Base-by-base conservation (phyloP, 495 filamentous ascomycete genomes). In the Neurospora hispaniola region DNA sequence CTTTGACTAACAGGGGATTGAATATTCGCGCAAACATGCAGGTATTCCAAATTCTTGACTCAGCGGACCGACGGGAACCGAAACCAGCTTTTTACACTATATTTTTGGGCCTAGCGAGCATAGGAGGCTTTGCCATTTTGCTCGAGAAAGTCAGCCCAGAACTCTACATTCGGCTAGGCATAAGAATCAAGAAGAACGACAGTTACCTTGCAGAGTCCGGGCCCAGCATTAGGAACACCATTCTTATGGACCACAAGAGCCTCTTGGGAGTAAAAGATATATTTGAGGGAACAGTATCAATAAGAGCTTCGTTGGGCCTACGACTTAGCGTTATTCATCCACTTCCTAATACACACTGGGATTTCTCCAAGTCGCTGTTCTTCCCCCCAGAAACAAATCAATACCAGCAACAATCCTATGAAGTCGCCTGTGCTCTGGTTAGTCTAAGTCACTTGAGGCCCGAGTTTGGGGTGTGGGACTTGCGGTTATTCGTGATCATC, bases 201-300 rank as follows among this genome's bases (percentile, higher is more conserved):
- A n/a, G n/a, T n/a, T 38, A 38, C 35, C 4, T 38, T 38, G 4
- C 35, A 5, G 4, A 38, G 4, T 38, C 4, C 35, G 35, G 35
- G 35, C 3, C 35, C 35, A 38, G 35, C 35, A 38, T 38, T 4
- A 38, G 3, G 35, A 31, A 59, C 48, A 59, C 23, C 5, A 59
- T 59, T 4, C 11, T 59, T 14, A 3, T 31, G 23, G 48, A 59
- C 23, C 11, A 59, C 11, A 59, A 5, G 48, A 1, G 1, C 0
- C 3, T 59, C 0, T 11, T 2, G 5, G 4, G 5, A 0, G 0
- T 39, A 0, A 10, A 7, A 2, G 0, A 3, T 0, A 4, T 14
- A 0, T 59, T 31, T 27, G 48, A 14, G 5, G 3, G 39, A 39
- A 0, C 0, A 16, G 35, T 31, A 31, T 27, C 4, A 16, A 16